Percentiles rank a stretch among this genome's conserved stretches.
Conservation (phyloP, 768 basidiomycete species). For the Hypholoma fasciculare region DNA sequence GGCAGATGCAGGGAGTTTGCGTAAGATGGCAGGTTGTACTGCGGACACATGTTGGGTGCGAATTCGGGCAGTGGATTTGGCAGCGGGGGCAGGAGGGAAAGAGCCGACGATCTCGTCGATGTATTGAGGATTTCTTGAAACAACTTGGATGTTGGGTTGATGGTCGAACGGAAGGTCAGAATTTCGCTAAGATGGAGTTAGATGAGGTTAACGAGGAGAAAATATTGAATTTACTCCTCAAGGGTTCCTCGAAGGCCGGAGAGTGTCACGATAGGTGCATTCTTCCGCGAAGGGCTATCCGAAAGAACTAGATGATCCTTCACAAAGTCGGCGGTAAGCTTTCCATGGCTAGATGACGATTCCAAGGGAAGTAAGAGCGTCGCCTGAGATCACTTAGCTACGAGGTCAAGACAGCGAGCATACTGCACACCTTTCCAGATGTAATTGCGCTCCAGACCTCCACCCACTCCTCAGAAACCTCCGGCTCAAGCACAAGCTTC, state of each 20-base stretch:
- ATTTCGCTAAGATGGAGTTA: conserved; percentile 31
- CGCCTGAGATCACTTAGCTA: conserved; percentile 46
- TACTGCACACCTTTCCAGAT: conserved; percentile 58
- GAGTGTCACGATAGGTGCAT: conserved; percentile 66
- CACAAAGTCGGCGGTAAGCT: conserved; percentile 72
- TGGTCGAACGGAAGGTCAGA: conserved; percentile 43
- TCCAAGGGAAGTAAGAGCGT: conserved; percentile 80
- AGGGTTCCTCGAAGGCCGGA: conserved; percentile 82
- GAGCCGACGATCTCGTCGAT: conserved; percentile 28
- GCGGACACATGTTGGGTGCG: conserved; percentile 44
- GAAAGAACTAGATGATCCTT: conserved; percentile 81
- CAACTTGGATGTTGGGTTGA: conserved; percentile 39
- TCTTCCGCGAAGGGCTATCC: conserved; percentile 47
- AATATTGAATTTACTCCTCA: conserved; percentile 40
- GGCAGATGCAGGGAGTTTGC: conserved; percentile 46
- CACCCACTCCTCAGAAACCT: conserved; percentile 63
- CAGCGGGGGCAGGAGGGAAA: conserved; percentile 53
- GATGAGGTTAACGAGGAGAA: not conserved
- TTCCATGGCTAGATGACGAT: conserved; percentile 46
- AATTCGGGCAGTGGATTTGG: conserved; percentile 35
- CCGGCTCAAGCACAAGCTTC: conserved; percentile 51
- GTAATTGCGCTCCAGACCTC: conserved; percentile 68
- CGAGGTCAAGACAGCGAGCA: not conserved
- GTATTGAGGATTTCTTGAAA: conserved; percentile 40
- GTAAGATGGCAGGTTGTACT: conserved; percentile 42